These are phyloP conservation scores for Saprolegnia diclina DNA, from an alignment of 352 stramenopile species.

Conservation along the genomic window DNA sequence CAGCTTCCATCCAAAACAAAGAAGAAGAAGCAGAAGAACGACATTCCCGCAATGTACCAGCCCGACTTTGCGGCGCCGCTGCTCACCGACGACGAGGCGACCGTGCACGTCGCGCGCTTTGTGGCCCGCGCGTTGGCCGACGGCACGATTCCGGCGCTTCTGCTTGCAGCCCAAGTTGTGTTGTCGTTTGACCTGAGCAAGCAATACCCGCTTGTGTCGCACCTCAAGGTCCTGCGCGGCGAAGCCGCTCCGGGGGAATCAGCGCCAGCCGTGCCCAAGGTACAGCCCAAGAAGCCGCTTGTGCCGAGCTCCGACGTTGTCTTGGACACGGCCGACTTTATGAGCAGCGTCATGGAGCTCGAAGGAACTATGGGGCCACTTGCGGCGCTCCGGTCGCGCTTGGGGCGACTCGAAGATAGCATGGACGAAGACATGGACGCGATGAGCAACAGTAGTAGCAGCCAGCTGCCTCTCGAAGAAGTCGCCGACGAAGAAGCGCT, in stretches of 20 bases:
- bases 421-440: slow-evolving; percentile 17
- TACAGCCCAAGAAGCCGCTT: not conserved
- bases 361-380: slow-evolving; percentile 15
- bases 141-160: slow-evolving; percentile 61
- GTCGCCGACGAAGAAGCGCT: slow-evolving; percentile 80
- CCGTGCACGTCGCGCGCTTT: slow-evolving; percentile 63
- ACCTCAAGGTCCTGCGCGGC: slow-evolving; percentile 13
- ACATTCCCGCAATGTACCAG: slow-evolving; percentile 51
- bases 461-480: slow-evolving; percentile 31
- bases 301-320: not conserved
- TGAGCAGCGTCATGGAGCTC: slow-evolving; percentile 25
- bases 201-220: slow-evolving; percentile 4
- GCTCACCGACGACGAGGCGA: slow-evolving; percentile 48
- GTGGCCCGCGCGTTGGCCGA: slow-evolving; percentile 70
- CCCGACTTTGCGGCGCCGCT: slow-evolving; percentile 60
- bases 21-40: slow-evolving; percentile 51
- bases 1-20: slow-evolving; percentile 51
- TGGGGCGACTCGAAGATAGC: slow-evolving; percentile 20
- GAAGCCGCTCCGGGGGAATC: not conserved
- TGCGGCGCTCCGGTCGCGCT: slow-evolving; percentile 6
- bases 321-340: slow-evolving; percentile 12
- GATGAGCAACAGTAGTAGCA: not conserved
- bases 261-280: not conserved
- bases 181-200: not conserved
- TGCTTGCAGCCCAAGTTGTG: slow-evolving; percentile 54